Evolutionary conservation across 345 rosid species (phyloP).

Genomic region (Sisymbrium irio): DNA sequence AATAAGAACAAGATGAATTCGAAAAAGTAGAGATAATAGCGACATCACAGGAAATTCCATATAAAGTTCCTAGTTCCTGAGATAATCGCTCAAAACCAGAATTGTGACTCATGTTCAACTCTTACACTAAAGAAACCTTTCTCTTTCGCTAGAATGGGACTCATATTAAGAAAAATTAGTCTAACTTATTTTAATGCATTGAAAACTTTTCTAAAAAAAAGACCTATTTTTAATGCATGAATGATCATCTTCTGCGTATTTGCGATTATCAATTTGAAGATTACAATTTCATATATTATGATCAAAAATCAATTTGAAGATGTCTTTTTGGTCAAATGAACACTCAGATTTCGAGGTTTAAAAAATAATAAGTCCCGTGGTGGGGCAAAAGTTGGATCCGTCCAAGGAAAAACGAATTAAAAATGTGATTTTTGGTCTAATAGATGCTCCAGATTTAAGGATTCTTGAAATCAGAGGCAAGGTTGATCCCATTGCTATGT

Average conservation of each 20-base stretch:
- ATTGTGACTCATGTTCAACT: no score
- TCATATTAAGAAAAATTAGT: background rate
- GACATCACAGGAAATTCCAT: no score
- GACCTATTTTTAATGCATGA: background rate
- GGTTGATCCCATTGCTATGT: background rate
- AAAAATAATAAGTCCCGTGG: background rate
- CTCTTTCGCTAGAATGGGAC: background rate
- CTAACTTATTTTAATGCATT: no score
- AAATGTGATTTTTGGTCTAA: background rate
- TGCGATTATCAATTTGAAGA: no score
- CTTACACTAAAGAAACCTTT: no score
- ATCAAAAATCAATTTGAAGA: background rate
- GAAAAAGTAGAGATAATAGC: no score
- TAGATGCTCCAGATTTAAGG: background rate
- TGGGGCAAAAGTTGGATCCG: background rate
- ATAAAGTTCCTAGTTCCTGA: no score
- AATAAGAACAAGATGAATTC: no score
- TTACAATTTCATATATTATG: background rate
- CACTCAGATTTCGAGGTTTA: background rate
- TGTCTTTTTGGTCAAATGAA: conserved; percentile 5
- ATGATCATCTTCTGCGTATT: background rate
- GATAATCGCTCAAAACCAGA: no score
- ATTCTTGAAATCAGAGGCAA: background rate
- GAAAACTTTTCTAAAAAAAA: no score
- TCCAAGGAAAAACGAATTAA: background rate